Base-by-base conservation (phyloP, 2,329 filamentous ascomycete genomes). In the Exophiala sp. region DNA sequence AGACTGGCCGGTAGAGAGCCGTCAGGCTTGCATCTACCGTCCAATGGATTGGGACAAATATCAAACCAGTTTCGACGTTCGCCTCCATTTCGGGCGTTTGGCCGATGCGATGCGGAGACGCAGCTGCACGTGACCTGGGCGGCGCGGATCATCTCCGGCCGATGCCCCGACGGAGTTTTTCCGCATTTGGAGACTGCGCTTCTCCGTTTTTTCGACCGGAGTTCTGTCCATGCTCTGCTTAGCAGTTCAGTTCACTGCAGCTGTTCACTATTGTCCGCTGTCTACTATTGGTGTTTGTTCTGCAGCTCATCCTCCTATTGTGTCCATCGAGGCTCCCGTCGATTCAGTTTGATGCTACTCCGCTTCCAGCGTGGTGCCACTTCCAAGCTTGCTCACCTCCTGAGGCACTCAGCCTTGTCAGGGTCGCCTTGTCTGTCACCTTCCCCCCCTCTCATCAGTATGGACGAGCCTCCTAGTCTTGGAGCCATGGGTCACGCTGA, bases 301-400 rank as follows among this genome's bases (percentile, higher is more conserved):
- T n/a, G n/a, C n/a, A n/a, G n/a, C n/a, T n/a, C n/a, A n/a, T n/a
- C n/a, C n/a, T n/a, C n/a, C n/a, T n/a, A n/a, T n/a, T n/a, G n/a
- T n/a, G n/a, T n/a, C n/a, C n/a, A n/a, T n/a, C 40, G 27, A 48
- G 45, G 19, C 22, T 14, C 16, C 7, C n/a, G 16, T 23, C 19
- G 14, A 39, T 24, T 21, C 43, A 18, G 22, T 37, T 30, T 46
- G 39, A 54, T 54, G 52, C 52, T 38, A 21, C 32, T 37, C 45
- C 43, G 52, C 32, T 14, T 43, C 34, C 34, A 37, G 24, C n/a
- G 32, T 19, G 29, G 14, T 46, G 35, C 39, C 24, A 48, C 39
- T 16, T 37, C 29, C 18, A 29, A 41, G 29, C 11, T 22, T 29
- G 19, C 23, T 9, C 30, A 27, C 13, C 39, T 43, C 19, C 34